These are phyloP conservation scores for Peltaster fructicola DNA, from an alignment of 2,329 filamentous ascomycete species.

Conservation along the genomic window DNA sequence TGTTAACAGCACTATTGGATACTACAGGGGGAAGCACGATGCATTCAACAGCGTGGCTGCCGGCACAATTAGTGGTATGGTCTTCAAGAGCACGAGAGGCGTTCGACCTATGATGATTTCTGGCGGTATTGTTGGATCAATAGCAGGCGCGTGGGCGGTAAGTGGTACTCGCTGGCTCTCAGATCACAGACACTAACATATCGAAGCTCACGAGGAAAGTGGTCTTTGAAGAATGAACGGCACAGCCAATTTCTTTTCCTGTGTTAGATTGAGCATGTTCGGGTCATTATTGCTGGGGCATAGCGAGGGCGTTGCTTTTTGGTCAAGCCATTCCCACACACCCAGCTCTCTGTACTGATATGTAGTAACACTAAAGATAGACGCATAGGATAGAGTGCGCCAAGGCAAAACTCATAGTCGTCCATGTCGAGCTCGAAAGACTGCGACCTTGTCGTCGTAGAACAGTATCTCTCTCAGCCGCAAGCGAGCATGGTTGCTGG, in stretches of 20 bases:
- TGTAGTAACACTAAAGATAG: no score
- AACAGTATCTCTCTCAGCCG: slow-evolving; percentile 63
- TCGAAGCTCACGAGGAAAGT: no score
- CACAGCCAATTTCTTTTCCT: no score
- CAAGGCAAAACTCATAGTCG: slow-evolving; percentile 19
- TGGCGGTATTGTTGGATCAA: slow-evolving; percentile 67
- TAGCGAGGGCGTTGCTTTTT: no score
- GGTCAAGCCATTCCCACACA: no score
- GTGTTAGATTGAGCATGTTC: no score
- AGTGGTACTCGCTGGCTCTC: no score
- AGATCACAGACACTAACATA: no score
- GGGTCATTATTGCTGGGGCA: no score
- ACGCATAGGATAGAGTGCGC: no score
- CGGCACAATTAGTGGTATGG: slow-evolving; percentile 71
- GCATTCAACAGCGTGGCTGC: slow-evolving; percentile 74
- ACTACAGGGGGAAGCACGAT: slow-evolving; percentile 71
- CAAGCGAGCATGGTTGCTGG: slow-evolving; percentile 25
- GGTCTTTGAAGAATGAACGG: no score
- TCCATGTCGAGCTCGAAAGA: slow-evolving; percentile 60
- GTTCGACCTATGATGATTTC: slow-evolving; percentile 87
- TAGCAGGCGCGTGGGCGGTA: slow-evolving; percentile 85
- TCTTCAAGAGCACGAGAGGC: slow-evolving; percentile 93
- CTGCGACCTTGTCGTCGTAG: slow-evolving; percentile 66
- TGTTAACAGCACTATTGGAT: slow-evolving; percentile 68
- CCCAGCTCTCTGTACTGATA: background rate